Base-by-base conservation (phyloP, 305 asterid genomes). In the Withania somnifera region DNA sequence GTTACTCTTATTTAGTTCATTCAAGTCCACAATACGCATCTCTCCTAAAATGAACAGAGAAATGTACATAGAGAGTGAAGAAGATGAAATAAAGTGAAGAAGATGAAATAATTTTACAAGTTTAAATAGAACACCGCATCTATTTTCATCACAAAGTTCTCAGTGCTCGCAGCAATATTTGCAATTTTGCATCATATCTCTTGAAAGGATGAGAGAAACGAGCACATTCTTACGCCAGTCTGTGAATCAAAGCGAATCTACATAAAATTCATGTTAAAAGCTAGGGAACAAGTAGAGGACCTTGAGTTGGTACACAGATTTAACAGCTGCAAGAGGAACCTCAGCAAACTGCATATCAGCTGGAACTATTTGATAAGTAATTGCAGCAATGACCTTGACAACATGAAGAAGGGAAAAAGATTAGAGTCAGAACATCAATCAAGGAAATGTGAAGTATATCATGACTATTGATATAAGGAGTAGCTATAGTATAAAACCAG, bases 311-410 rank as follows among this genome's bases (percentile, higher is more conserved):
- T 85, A 86, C 83, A 64, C 80, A 47, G 93, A 89, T 83, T 80
- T 86, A 83, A 93, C 98, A 83, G 97, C 94, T 64, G 97, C 98
- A 84, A 95, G 92, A 83, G 99, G 98, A 89, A 95, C 85, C 90
- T 95, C 99, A 76, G 99, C 94, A 91, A 84, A 87, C 79, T 89
- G 99, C 81, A 94, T 90, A 82, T 93, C 98, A 80, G 95, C 91
- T 7, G 97, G 93, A 61, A 95, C 81, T 85, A 95, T 90, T 85
- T 92, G 98, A 87, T 92, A 93, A 78, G 95, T 93, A 84, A 92
- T 89, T 60, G 97, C 97, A 24, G 94, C 94, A 84, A 95, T 85
- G 56, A 91, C 97, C 99, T 95, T 32, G 76, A 14, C 68, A 82
- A 67, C 78, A 79, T 71, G 81, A 11, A 34, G 47, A 38, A 3